Evolutionary conservation across 768 basidiomycete genomes (phyloP), one percentile per base, ranked within the genome.

Genomic region (Lentinus brumalis): DNA sequence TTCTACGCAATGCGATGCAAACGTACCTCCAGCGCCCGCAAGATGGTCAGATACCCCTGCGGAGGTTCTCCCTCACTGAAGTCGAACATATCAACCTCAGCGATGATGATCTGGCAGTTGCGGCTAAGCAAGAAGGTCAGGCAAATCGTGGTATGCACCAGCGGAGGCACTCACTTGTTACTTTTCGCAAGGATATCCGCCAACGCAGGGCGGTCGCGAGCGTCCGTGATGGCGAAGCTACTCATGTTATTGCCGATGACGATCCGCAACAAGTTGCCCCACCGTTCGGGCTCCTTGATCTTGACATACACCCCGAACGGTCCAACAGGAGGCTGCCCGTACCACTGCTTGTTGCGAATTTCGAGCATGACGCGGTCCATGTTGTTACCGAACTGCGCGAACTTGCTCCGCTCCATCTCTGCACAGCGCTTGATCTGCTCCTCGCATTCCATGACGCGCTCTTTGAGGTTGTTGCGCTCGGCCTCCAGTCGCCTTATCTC

Each of bases 241-340:
- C 77, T 82, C 75, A 98, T 78, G 18, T 78, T 69, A 3, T 50
- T 32, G 4, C 82, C 83, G 4, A 99, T 76, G 65, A 88, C 83
- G 53, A 73, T 73, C 62, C 88, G 77, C 65, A 98, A 73, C n/a
- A 92, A 65, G 0, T 76, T 75, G 0, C 84, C 86, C 84, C 91
- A 98, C 35, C 68, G 75, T 61, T 77, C 67, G 3, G 79, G 75
- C 51, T 96, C 90, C 66, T 79, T 83, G 40, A 93, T 83, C 67
- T 86, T 89, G 67, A 98, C 88, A 70, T 85, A 81, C 51, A 82
- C 62, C 0, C 96, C 96, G 29, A 98, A 76, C 0, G 96, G 96
- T 0, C 92, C 92, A 38, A 92, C 72, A 0, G 91, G 91, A 18
- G 68, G 69, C 49, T 86, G 80, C 3, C 92, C 92, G 30, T 76